A percentile compares a stretch with the other conserved stretches of the same genome.
These are phyloP conservation scores for Aspergillus hancockii DNA, from an alignment of 495 filamentous ascomycete species.

Conservation along the genomic window DNA sequence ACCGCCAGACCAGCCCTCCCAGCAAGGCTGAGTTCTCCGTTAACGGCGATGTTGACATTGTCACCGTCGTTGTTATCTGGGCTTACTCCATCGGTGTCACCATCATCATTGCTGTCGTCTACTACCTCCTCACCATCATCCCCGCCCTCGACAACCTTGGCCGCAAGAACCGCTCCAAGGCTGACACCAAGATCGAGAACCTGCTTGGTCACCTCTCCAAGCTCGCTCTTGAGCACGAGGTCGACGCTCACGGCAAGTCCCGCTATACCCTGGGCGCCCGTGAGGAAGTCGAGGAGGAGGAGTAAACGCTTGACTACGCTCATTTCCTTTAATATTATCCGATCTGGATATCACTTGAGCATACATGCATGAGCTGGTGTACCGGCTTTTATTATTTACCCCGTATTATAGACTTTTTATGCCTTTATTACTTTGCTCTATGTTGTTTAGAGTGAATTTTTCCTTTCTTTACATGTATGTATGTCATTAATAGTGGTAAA, in stretches of 20 bases:
- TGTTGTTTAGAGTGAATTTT: constrained; percentile 44
- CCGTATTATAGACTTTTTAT: constrained; percentile 51
- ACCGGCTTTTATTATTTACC: constrained; percentile 25
- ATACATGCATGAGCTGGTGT: constrained; percentile 33
- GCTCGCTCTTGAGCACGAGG: constrained; percentile 72
- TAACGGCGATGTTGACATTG: constrained; percentile 68
- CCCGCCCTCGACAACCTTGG: constrained; percentile 73
- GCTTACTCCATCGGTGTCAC: constrained; percentile 75
- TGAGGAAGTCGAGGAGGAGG: constrained; percentile 68
- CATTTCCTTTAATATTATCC: constrained; percentile 33
- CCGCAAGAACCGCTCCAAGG: constrained; percentile 71
- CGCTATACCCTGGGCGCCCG: constrained; percentile 63
- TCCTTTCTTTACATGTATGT: constrained; percentile 49
- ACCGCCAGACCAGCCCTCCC: constrained; percentile 44
- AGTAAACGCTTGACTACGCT: constrained; percentile 45
- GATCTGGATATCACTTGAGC: constrained; percentile 34
- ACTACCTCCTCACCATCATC: constrained; percentile 71
- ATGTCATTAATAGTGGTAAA: constrained; percentile 54
- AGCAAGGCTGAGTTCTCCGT: constrained; percentile 48
- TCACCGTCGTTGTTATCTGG: constrained; percentile 80
- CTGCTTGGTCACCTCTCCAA: constrained; percentile 74
- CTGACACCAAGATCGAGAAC: constrained; percentile 81
- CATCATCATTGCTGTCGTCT: constrained; percentile 76
- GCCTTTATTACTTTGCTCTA: constrained; percentile 36
- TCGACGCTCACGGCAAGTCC: constrained; percentile 52